phyloP scores from a whole-genome alignment of 257 asterid genomes.

The Misopates orontium region DNA sequence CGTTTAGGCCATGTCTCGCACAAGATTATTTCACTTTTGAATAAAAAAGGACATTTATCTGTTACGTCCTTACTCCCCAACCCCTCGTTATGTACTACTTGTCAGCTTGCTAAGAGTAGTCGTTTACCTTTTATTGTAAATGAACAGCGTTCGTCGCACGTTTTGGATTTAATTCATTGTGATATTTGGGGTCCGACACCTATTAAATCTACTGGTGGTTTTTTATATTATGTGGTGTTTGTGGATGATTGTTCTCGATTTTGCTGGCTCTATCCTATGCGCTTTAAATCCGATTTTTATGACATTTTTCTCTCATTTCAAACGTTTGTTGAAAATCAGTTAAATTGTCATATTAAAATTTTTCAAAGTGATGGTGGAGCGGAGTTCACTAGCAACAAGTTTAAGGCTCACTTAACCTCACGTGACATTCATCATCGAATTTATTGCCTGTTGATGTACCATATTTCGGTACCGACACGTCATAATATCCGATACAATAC shows the following conservation, averaged over 20 bases:
- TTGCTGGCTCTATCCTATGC: conserved; percentile 1
- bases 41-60: too few species aligned
- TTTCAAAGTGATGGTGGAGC: conserved; percentile 13
- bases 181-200: conserved; percentile 27
- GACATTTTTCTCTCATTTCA: neutral
- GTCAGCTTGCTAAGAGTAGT: conserved; percentile 16
- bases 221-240: too few species aligned
- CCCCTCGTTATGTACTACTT: neutral
- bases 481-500: too few species aligned
- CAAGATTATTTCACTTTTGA: too few species aligned
- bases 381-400: neutral
- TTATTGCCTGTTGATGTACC: conserved; percentile 13
- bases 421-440: conserved; percentile 4
- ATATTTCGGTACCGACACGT: too few species aligned
- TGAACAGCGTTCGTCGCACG: neutral
- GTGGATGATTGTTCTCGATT: conserved; percentile 2
- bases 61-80: too few species aligned
- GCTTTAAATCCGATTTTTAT: neutral
- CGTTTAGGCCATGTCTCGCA: too few species aligned
- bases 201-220: neutral
- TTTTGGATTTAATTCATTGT: conserved; percentile 14
- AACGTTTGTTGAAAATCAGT: conserved; percentile 1
- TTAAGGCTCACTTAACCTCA: neutral
- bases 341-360: neutral
- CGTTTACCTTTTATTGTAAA: neutral